Evolutionary conservation across 306 rosid genomes (phyloP).

Genomic region (Prunus kanzakura): DNA sequence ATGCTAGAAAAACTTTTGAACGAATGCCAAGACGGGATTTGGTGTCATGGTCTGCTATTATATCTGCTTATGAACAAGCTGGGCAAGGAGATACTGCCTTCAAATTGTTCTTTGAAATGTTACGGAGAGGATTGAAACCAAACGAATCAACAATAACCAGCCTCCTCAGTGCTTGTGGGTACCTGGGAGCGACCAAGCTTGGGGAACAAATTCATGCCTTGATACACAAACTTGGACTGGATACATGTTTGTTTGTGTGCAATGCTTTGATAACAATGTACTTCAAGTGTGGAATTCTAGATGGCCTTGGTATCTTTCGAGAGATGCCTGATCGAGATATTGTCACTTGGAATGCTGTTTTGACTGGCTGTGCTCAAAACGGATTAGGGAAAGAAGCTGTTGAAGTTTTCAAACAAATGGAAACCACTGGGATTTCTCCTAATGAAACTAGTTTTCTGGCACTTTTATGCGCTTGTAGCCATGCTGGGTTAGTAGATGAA

Average conservation of each 20-base stretch:
- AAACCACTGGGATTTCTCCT: slow-evolving; percentile 16
- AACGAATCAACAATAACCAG: slow-evolving; percentile 17
- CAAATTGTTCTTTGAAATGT: slow-evolving; percentile 28
- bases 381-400: slow-evolving; percentile 27
- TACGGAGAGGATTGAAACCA: slow-evolving; percentile 20
- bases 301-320: slow-evolving; percentile 23
- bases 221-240: slow-evolving; percentile 28
- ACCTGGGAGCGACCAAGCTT: slow-evolving; percentile 18
- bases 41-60: slow-evolving; percentile 38
- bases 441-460: slow-evolving; percentile 30
- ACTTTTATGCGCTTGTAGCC: slow-evolving; percentile 35
- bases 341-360: slow-evolving; percentile 37
- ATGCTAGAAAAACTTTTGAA: slow-evolving; percentile 30
- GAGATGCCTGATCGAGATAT: slow-evolving; percentile 28
- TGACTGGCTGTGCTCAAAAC: slow-evolving; percentile 33
- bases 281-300: slow-evolving; percentile 35
- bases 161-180: slow-evolving; percentile 33
- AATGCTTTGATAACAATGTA: slow-evolving; percentile 39
- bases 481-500: slow-evolving; percentile 24
- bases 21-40: slow-evolving; percentile 29
- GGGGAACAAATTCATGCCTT: slow-evolving; percentile 33
- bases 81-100: slow-evolving; percentile 24
- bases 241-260: slow-evolving; percentile 23
- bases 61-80: slow-evolving; percentile 34
- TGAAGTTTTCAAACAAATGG: slow-evolving; percentile 30